Evolutionary conservation across 2,329 filamentous ascomycete species (phyloP).

Genomic region (Paraphoma chrysanthemicola): DNA sequence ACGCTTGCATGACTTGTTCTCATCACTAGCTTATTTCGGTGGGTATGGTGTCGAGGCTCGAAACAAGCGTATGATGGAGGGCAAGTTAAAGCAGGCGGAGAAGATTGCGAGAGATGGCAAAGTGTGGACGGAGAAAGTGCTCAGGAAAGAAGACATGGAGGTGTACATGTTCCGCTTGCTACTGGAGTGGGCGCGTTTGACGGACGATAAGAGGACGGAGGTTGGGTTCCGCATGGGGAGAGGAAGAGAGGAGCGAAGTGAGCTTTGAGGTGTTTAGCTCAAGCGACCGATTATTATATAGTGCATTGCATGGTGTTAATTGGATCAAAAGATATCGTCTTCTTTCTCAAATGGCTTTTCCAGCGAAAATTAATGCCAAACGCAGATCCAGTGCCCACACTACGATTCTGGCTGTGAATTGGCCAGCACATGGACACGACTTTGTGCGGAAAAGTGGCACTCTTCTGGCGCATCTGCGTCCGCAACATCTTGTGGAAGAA

Average conservation of each 20-base stretch:
- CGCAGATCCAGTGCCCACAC: too few species aligned
- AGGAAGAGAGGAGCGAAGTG: constrained; percentile 12
- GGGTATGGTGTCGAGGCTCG: constrained; percentile 35
- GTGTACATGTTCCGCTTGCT: constrained; percentile 80
- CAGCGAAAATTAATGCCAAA: too few species aligned
- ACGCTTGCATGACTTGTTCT: constrained; percentile 75
- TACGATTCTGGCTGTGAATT: too few species aligned
- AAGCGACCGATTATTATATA: too few species aligned
- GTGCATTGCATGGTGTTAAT: too few species aligned
- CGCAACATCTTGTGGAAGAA: too few species aligned
- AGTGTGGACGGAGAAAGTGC: constrained; percentile 53
- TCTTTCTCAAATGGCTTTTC: too few species aligned
- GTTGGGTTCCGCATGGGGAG: constrained; percentile 40
- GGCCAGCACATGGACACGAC: too few species aligned
- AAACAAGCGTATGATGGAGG: constrained; percentile 36
- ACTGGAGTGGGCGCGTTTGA: constrained; percentile 68
- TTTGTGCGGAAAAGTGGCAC: too few species aligned
- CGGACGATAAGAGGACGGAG: constrained; percentile 43
- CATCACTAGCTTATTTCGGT: constrained; percentile 74
- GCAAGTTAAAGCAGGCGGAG: constrained; percentile 35
- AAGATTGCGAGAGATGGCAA: constrained; percentile 41
- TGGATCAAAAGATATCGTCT: too few species aligned
- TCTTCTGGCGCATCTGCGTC: too few species aligned
- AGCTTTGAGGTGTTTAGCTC: background rate
- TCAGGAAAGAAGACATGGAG: constrained; percentile 69